Evolutionary conservation across 225 moss, liverwort and hornwort genomes (phyloP), one percentile per base, ranked within the genome.

Genomic region (Anthoceros angustus): DNA sequence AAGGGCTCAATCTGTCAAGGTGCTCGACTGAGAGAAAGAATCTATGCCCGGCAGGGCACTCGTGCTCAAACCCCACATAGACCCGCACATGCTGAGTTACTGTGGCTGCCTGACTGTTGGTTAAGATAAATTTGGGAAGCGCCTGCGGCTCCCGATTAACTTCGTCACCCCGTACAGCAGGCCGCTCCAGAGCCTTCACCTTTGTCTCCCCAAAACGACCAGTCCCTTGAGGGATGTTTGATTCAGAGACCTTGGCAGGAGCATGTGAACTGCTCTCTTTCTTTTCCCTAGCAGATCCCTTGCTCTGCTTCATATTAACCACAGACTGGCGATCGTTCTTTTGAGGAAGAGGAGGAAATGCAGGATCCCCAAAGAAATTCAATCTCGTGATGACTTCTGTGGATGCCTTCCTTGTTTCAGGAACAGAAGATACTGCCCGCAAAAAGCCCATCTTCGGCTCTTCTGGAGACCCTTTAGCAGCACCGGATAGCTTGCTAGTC

Each of bases 41-140:
- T 64, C 98, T 79, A 71, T 98, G 92, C 43, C 98, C 98, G 68
- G 81, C 83, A 25, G 98, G 98, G 66, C 98, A 98, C 77, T 98
- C 98, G 79, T 92, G 82, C 70, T 98, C 98, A 79, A 98, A 98
- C 23, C 98, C 98, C 62, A 92, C 76, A 71, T 84, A 86, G 9
- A 84, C 72, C 74, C 78, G 79, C 65, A 80, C 74, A 68, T 76
- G 75, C 40, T 85, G 71, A 18, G 74, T 75, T 38, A 74, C 70
- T 20, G 82, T 67, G 32, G 45, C 40, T 43, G 42, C 63, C 25
- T 14, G 10, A 6, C 23, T 70, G 42, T 43, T 2, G 26, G 64
- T 73, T 18, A 70, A 65, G 41, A 41, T 65, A 42, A 41, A 12
- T 41, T 46, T 40, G 38, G 39, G 24, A 20, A 50, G 2, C 43